A percentile compares a stretch with the other conserved stretches of the same genome.
Conservation (phyloP, 352 stramenopile species). For the Phytophthora podocarpi region DNA sequence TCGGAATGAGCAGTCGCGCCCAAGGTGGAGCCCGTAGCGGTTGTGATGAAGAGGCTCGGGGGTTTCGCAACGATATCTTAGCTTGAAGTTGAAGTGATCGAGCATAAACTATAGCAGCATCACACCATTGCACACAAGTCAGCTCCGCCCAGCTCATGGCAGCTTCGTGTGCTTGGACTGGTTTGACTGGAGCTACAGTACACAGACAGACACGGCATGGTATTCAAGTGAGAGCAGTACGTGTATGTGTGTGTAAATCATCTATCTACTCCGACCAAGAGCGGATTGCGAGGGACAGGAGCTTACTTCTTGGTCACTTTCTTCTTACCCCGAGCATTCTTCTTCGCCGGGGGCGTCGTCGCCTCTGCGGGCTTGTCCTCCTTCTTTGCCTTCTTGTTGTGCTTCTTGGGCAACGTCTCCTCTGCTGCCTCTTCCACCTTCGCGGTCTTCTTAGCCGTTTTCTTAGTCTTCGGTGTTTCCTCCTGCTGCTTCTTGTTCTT, state of each 20-base stretch:
- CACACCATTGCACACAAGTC: no score
- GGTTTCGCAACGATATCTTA: conserved; percentile 18
- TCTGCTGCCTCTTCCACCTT: conserved; percentile 24
- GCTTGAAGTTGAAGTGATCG: conserved; percentile 9
- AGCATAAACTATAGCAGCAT: no score
- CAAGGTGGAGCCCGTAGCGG: background rate
- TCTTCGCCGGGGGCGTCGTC: conserved; percentile 23
- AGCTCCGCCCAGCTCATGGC: no score
- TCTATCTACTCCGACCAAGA: conserved; percentile 34
- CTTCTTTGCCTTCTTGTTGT: conserved; percentile 13
- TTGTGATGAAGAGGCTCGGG: conserved; percentile 8
- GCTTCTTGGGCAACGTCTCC: conserved; percentile 19
- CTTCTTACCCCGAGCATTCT: conserved; percentile 31
- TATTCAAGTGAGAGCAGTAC: conserved; percentile 15
- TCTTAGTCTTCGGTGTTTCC: conserved; percentile 22
- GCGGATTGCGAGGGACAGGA: conserved; percentile 4
- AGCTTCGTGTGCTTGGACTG: no score
- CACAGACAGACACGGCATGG: background rate
- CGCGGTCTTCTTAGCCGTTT: conserved; percentile 17
- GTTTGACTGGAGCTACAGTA: background rate
- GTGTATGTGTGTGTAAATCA: conserved; percentile 43
- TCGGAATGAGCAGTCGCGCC: conserved; percentile 14
- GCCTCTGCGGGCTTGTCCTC: conserved; percentile 16
- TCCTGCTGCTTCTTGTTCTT: conserved; percentile 37
- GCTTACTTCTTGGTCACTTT: conserved; percentile 39